Evolutionary conservation across 495 filamentous ascomycete species (phyloP), one percentile per base, ranked within the genome.

Genomic region (Hyaloscypha variabilis): DNA sequence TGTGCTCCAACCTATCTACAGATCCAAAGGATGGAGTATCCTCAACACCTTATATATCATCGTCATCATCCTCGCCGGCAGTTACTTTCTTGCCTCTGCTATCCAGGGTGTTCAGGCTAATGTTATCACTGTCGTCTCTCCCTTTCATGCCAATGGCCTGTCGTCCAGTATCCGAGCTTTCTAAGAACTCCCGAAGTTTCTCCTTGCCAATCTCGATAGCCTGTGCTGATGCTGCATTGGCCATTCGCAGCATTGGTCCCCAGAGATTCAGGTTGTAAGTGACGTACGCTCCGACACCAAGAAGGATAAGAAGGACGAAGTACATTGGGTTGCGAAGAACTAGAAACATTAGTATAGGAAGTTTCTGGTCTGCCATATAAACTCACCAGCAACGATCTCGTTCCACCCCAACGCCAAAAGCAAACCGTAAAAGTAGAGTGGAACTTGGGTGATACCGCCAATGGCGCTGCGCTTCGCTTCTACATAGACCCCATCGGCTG

Each of bases 381-480:
- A 76, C 91, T 82, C 82, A 96, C 93, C 91, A 72, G 92, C 90
- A 67, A 94, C 73, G 64, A 98, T 92, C 77, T 99, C 95, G 76
- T 99, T 99, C 95, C 95, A 98, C 26, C 95, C 95, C 49, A 99
- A 80, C 30, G 92, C 92, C 64, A 99, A 77, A 60, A 99, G 77
- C 57, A 97, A 71, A 23, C 86, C 94, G 68, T 96, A 99, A 74
- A 98, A 97, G 76, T 96, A 98, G 61, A 97, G 73, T 23, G 95
- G 95, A 62, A 98, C 90, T 77, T 98, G 93, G 3, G 92, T 91
- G 68, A 99, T 90, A 63, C 94, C 93, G 51, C 95, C 95, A 72
- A 98, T 96, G 36, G 95, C 94, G 77, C 93, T 92, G 53, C 95
- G 85, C 83, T 97, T 98, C 34, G 95, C 95, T 77, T 99, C 95